Evolutionary conservation across 2,329 filamentous ascomycete species (phyloP).

Genomic region (Cordyceps farinosa): DNA sequence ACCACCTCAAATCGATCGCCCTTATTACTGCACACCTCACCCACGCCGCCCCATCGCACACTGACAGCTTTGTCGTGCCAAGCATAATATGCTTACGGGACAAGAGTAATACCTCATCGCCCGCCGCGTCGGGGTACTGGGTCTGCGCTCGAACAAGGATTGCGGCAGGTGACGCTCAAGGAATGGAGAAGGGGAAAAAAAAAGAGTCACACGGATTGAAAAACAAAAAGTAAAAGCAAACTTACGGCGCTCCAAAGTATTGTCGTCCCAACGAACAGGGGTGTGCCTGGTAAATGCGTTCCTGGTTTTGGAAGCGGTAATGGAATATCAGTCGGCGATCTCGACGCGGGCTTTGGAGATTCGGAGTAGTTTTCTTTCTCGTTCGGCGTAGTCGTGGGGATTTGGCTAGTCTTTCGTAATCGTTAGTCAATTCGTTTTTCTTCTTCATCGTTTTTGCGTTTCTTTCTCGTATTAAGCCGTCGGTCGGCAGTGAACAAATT

Average conservation of each 20-base stretch:
- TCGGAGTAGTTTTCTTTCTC: not conserved
- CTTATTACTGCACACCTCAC: not conserved
- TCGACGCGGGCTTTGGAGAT: not conserved
- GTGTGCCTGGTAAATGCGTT: not conserved
- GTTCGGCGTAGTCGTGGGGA: not conserved
- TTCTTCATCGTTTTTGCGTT: not conserved
- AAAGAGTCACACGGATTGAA: not conserved
- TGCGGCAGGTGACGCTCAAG: not conserved
- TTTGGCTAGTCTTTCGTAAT: not conserved
- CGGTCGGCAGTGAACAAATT: not conserved
- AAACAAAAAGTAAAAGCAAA: not conserved
- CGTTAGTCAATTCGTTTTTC: not conserved
- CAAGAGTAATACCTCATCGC: constrained; percentile 11
- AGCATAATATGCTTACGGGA: constrained; percentile 18
- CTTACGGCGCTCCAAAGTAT: not conserved
- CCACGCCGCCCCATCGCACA: not conserved
- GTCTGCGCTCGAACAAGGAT: not conserved
- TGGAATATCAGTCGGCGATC: not conserved
- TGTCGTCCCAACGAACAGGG: not conserved
- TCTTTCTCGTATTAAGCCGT: not conserved
- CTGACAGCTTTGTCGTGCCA: constrained; percentile 5
- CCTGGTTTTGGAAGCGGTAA: not conserved
- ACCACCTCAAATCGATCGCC: not conserved
- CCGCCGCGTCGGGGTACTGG: not conserved
- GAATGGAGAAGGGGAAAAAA: not conserved